Base-by-base conservation (phyloP, 164 flowering plant genomes). In the Dillenia turbinata region DNA sequence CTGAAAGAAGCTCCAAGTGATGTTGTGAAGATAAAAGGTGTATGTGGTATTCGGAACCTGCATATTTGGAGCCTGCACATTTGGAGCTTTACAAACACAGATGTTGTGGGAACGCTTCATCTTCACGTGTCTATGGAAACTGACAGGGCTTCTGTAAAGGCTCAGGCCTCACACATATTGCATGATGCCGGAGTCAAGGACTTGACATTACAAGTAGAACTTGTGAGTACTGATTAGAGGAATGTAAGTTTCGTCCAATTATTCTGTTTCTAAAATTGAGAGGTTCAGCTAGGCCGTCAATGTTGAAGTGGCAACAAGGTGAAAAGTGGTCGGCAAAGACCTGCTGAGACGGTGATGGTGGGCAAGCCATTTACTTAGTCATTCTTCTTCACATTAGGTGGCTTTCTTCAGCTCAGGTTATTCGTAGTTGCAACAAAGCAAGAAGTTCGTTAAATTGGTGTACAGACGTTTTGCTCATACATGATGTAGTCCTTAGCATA, bases 81-180 rank as follows among this genome's bases (percentile, higher is more conserved):
- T 3, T 94, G 97, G 99, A 94, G 93, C 76, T 77, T 94, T 45
- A 86, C 99, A 8, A 88, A 86, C 81, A 80, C 86, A 45, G 97
- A 91, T 51, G 77, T 89, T 12, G 88, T 89, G 45, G 97, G 96
- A 19, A 89, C 97, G 19, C 71, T 89, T 12, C 87, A 83, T 77
- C 86, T 94, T 54, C 92, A 78, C 61, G 69, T 91, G 46, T 78
- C 88, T n/a, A 61, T 75, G 13, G 92, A 79, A 54, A 55, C 73
- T 43, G 89, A 91, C 64, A 81, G 77, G 73, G 75, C 59, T 40
- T 75, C 83, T 54, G 52, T 68, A 33, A 92, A 78, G 76, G 70
- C 79, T 10, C 73, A 73, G 71, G 96, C 76, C 3, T 73, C 80
- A 0, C 67, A 72, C 40, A 64, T 85, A 46, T 69, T 91, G 59